phyloP scores from a whole-genome alignment of 2,329 filamentous ascomycete species.

The Sclerotinia nivalis region DNA sequence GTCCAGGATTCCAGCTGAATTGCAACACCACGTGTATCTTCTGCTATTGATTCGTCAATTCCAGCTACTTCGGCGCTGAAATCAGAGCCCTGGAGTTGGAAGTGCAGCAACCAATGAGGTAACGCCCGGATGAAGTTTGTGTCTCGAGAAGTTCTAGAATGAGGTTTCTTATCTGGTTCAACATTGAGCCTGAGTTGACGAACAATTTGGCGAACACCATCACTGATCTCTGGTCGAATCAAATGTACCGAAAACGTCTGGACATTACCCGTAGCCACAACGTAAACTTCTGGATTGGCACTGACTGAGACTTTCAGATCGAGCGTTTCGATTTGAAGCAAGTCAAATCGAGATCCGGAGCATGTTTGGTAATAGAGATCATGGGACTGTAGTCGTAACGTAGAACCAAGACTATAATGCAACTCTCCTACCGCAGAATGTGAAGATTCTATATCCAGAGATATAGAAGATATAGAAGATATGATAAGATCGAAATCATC shows the following conservation, averaged over 20 bases:
- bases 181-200: conserved; percentile 74
- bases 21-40: conserved; percentile 77
- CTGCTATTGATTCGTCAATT: conserved; percentile 79
- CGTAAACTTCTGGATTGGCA: conserved; percentile 81
- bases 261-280: conserved; percentile 75
- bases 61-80: conserved; percentile 91
- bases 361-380: conserved; percentile 93
- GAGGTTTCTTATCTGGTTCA: conserved; percentile 59
- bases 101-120: conserved; percentile 81
- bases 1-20: conserved; percentile 86
- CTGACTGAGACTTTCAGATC: conserved; percentile 84
- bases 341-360: conserved; percentile 76
- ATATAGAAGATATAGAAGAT: conserved; percentile 90
- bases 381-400: conserved; percentile 80
- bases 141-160: conserved; percentile 52
- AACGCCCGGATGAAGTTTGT: conserved; percentile 74
- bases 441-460: conserved; percentile 91
- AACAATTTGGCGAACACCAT: conserved; percentile 89
- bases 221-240: conserved; percentile 87
- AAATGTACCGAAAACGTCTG: conserved; percentile 89
- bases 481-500: conserved; percentile 95
- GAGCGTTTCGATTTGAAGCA: conserved; percentile 83
- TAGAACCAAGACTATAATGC: conserved; percentile 83
- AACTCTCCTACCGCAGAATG: conserved; percentile 81
- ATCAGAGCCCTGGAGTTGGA: conserved; percentile 82